Percentiles rank a stretch among this genome's conserved stretches.
Conservation (phyloP, 2,329 filamentous ascomycete genomes). For the Trichoderma citrinoviride region DNA sequence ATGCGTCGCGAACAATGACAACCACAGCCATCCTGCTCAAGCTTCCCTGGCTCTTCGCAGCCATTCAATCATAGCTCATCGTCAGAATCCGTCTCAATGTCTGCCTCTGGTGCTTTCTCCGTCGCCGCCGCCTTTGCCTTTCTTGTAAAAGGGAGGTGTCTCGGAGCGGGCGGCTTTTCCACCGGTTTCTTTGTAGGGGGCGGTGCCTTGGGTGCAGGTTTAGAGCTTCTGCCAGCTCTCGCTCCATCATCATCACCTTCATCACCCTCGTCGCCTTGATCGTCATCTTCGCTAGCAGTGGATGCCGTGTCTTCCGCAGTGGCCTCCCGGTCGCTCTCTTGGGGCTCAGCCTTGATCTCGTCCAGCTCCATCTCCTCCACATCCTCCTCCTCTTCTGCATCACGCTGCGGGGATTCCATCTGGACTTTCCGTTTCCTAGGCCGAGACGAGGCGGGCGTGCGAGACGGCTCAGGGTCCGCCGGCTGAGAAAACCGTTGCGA, state of each 20-base stretch:
- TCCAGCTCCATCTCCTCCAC: conserved; percentile 53
- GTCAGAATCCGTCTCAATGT: conserved; percentile 54
- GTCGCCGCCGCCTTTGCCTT: conserved; percentile 35
- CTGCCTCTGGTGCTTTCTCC: conserved; percentile 28
- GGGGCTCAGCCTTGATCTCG: conserved; percentile 34
- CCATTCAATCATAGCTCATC: conserved; percentile 47
- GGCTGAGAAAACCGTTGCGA: conserved; percentile 31
- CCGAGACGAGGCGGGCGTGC: conserved; percentile 39
- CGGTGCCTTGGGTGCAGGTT: conserved; percentile 17
- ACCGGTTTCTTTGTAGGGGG: conserved; percentile 25
- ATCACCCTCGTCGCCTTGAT: conserved; percentile 34
- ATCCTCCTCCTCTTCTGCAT: conserved; percentile 45
- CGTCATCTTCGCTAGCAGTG: conserved; percentile 41
- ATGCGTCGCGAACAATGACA: too few relatives aligned
- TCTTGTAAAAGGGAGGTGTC: conserved; percentile 46
- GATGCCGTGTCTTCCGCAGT: conserved; percentile 39
- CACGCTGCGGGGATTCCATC: conserved; percentile 34
- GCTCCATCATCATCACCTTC: conserved; percentile 21
- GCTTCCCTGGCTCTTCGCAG: neutral
- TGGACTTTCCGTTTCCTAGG: conserved; percentile 51
- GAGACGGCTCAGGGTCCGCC: conserved; percentile 28
- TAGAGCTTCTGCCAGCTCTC: neutral
- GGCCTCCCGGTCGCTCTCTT: conserved; percentile 43
- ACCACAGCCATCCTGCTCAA: too few relatives aligned
- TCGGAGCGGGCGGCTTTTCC: conserved; percentile 38